Evolutionary conservation across 2,329 filamentous ascomycete genomes (phyloP), one percentile per base, ranked within the genome.

Genomic region (Diaporthe ilicicola): DNA sequence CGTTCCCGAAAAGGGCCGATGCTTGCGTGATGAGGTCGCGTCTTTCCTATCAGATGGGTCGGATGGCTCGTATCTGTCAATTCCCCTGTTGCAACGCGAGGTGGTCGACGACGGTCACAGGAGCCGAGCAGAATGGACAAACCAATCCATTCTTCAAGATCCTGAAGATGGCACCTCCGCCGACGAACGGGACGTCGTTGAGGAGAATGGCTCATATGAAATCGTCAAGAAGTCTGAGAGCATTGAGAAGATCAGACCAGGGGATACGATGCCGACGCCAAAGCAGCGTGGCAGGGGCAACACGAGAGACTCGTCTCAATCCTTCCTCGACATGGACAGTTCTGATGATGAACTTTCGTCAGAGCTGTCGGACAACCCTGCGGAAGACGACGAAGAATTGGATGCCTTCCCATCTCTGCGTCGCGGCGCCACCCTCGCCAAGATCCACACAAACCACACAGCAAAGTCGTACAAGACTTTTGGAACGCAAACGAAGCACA

Each of bases 11-110:
- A 61, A 67, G 19, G 67, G 37, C 13, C 75, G 76, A 17, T 74
- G 76, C 32, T 77, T 79, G 10, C 64, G 72, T 5, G 82, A 81
- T 2, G 83, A 82, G 27, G 79, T 81, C 2, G 81, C 78, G 48
- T 89, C 87, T 0, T 86, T 88, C 74, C 73, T 88, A 4, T 89
- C 88, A 1, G 87, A 89, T 17, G 88, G 88, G 69, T 94, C 93
- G 0, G 87, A 89, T 34, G 90, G 91, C 62, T 95, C 93, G 0
- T 94, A 94, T 78, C 91, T 89, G 48, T 95, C 93, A 0, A 90
- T 91, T 42, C 93, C 94, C 4, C 85, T 96, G 9, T 86, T 97
- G 15, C 92, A 95, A 72, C 89, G 92, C 62, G 92, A 88, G 3
- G 78, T 86, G 37, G 86, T 84, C 0, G 87, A 89, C 51, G 86